Percentiles rank a stretch among this genome's conserved stretches.
These are phyloP conservation scores for Pestalotiopsis sp. DNA, from an alignment of 2,329 filamentous ascomycete genomes.

Conservation along the genomic window DNA sequence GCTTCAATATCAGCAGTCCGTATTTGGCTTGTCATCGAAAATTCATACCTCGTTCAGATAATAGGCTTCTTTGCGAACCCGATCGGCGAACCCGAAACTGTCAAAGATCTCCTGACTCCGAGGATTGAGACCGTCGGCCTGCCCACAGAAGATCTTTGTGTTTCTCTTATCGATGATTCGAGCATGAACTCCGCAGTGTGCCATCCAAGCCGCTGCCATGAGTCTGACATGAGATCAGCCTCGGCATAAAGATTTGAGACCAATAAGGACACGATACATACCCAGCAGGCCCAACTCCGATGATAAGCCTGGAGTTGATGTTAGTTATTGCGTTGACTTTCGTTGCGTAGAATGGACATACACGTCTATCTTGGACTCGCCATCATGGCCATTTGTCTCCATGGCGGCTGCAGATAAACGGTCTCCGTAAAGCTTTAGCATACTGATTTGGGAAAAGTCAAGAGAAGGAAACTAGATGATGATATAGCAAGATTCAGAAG, in stretches of 20 bases:
- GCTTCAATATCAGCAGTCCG: not conserved
- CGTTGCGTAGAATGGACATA: conserved; percentile 12
- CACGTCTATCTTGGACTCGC: conserved; percentile 25
- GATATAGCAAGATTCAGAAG: not conserved
- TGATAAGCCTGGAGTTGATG: conserved; percentile 23
- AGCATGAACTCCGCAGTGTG: conserved; percentile 41
- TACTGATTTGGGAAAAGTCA: not conserved
- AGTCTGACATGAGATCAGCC: conserved; percentile 26
- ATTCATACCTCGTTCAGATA: conserved; percentile 65
- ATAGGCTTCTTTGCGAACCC: conserved; percentile 68
- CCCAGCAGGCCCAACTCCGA: conserved; percentile 34
- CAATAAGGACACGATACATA: conserved; percentile 15
- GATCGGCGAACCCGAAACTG: conserved; percentile 67
- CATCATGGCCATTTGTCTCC: not conserved
- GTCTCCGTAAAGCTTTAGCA: not conserved
- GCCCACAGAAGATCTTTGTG: conserved; percentile 41
- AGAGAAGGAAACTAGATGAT: not conserved
- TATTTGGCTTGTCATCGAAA: not conserved
- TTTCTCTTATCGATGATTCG: conserved; percentile 48
- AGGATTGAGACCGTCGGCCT: conserved; percentile 57
- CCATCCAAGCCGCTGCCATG: conserved; percentile 48
- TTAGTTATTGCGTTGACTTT: conserved; percentile 1
- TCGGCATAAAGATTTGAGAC: not conserved
- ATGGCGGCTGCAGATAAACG: not conserved
- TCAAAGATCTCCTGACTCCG: conserved; percentile 74